Conservation (phyloP, 2,329 filamentous ascomycete genomes). For the Fusarium longipes region DNA sequence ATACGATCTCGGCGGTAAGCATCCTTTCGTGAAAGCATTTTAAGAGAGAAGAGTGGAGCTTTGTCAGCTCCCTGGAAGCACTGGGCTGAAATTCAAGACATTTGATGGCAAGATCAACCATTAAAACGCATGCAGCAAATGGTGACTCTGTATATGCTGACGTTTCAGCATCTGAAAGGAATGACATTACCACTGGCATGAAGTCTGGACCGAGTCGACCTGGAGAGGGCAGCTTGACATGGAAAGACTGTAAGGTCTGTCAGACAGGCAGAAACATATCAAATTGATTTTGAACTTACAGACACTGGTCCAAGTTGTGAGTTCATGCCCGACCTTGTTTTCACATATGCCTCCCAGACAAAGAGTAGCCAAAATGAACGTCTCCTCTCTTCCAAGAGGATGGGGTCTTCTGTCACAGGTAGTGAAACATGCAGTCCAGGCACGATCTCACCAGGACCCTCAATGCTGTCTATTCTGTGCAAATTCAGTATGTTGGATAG, state of each 20-base stretch:
- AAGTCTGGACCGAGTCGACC: neutral
- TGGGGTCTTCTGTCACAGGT: fast-evolving
- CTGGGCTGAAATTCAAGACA: no score
- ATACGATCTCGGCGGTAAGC: fast-evolving
- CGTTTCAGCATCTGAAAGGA: neutral
- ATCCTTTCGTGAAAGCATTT: neutral
- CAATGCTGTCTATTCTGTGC: fast-evolving
- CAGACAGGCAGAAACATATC: neutral
- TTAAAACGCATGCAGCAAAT: neutral
- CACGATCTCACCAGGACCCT: fast-evolving
- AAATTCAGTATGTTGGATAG: neutral
- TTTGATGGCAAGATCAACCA: neutral
- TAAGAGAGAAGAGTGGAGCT: no score
- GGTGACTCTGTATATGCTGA: fast-evolving
- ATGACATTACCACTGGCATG: fast-evolving
- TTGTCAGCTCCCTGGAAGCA: neutral
- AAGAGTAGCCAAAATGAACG: neutral
- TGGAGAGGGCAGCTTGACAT: neutral
- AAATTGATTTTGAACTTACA: neutral
- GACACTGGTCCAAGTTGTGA: neutral
- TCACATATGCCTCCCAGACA: neutral
- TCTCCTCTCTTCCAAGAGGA: neutral
- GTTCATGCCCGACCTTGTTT: neutral
- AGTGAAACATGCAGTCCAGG: neutral
- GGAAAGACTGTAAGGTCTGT: neutral